Evolutionary conservation across 805 yeast species (phyloP).

Genomic region (Ogataea parapolymorpha): DNA sequence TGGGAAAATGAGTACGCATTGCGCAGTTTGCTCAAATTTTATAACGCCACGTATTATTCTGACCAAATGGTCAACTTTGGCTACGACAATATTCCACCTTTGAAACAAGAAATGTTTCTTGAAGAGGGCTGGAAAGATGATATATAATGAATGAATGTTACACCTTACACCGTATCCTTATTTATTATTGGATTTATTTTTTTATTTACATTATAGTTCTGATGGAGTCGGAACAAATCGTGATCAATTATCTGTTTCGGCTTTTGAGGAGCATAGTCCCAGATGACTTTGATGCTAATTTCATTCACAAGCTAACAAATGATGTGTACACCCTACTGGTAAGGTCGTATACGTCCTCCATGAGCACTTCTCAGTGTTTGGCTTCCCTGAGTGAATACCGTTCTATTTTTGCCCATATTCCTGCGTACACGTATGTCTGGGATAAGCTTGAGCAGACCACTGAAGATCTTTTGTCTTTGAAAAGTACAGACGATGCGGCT

Average conservation of each 20-base stretch:
- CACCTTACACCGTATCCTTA: slow-evolving; percentile 1
- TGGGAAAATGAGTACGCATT: slow-evolving; percentile 84
- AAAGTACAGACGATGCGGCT: slow-evolving; percentile 18
- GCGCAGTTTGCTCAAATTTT: slow-evolving; percentile 73
- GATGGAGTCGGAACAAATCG: slow-evolving; percentile 24
- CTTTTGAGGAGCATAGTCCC: slow-evolving; percentile 17
- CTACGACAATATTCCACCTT: slow-evolving; percentile 37
- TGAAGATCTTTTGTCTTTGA: slow-evolving; percentile 18
- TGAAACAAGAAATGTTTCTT: slow-evolving; percentile 30
- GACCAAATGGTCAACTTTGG: slow-evolving; percentile 54
- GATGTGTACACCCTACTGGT: slow-evolving; percentile 14
- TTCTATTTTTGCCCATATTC: slow-evolving; percentile 5
- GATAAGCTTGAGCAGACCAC: slow-evolving; percentile 20
- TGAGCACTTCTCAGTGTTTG: slow-evolving; percentile 3
- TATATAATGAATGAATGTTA: neutral
- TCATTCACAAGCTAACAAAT: slow-evolving; percentile 9
- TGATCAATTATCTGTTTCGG: slow-evolving; percentile 20
- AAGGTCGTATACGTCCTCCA: slow-evolving; percentile 7
- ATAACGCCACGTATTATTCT: slow-evolving; percentile 60
- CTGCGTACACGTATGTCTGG: slow-evolving; percentile 14
- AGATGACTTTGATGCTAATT: slow-evolving; percentile 13
- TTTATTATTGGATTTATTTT: neutral
- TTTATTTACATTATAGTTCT: slow-evolving; percentile 5
- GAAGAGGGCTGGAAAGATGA: slow-evolving; percentile 35
- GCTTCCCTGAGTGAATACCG: slow-evolving; percentile 10